Evolutionary conservation across 2,329 filamentous ascomycete genomes (phyloP).

Genomic region (Epichloe uncinata): DNA sequence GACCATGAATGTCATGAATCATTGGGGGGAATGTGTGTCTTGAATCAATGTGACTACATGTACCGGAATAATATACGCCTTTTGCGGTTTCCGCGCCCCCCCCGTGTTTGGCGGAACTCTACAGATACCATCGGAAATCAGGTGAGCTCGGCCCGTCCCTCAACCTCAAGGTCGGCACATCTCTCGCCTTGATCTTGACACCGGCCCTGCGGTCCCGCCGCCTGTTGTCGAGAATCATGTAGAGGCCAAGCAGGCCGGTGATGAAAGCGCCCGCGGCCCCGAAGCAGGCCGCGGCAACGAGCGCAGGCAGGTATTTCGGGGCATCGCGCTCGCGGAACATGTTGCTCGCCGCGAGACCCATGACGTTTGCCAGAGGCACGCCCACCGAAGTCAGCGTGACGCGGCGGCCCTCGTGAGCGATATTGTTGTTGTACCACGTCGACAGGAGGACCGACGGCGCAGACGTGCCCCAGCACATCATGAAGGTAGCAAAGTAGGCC

Average conservation of each 20-base stretch:
- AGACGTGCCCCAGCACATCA: conserved; percentile 72
- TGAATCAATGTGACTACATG: background rate
- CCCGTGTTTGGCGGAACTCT: conserved; percentile 1
- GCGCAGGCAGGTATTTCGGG: conserved; percentile 52
- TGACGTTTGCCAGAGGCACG: conserved; percentile 63
- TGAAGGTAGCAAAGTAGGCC: conserved; percentile 65
- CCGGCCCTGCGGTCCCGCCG: conserved; percentile 41
- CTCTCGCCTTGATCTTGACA: conserved; percentile 27
- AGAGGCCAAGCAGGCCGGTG: conserved; percentile 40
- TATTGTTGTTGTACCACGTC: conserved; percentile 67
- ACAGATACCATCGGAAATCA: conserved; percentile 39
- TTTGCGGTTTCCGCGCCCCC: too few species aligned
- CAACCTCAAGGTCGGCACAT: conserved; percentile 37
- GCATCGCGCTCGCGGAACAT: conserved; percentile 53
- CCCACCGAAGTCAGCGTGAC: conserved; percentile 57
- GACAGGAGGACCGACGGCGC: conserved; percentile 58
- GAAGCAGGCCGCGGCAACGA: conserved; percentile 52
- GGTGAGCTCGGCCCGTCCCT: conserved; percentile 32
- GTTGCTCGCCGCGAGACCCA: conserved; percentile 58
- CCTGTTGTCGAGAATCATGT: conserved; percentile 44
- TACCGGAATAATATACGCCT: background rate
- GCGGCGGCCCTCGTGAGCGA: conserved; percentile 61
- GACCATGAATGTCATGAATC: background rate
- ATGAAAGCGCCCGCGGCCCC: conserved; percentile 46
- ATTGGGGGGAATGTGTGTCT: background rate